Evolutionary conservation across 768 basidiomycete species (phyloP).

Genomic region (Termitomyces sp.): DNA sequence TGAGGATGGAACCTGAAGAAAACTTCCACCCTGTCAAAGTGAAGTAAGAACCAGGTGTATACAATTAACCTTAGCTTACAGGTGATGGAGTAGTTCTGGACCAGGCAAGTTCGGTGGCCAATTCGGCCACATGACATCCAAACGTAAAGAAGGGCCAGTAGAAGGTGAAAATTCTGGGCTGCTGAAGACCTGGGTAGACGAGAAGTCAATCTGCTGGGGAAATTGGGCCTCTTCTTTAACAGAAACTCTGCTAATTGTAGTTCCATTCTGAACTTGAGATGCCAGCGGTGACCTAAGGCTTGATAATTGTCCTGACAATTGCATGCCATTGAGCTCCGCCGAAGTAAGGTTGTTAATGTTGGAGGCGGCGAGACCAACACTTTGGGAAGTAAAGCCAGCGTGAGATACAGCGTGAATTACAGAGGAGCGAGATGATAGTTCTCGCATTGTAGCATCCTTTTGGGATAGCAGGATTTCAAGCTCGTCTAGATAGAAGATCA

Average conservation of each 20-base stretch:
- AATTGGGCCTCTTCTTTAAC: slow-evolving; percentile 19
- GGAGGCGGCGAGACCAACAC: background rate
- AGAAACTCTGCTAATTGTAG: background rate
- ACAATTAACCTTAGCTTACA: slow-evolving; percentile 36
- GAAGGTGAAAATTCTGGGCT: slow-evolving; percentile 11
- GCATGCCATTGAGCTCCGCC: slow-evolving; percentile 7
- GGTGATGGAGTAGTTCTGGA: slow-evolving; percentile 56
- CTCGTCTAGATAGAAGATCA: slow-evolving; percentile 39
- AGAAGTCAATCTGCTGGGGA: slow-evolving; percentile 17
- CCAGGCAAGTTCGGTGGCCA: slow-evolving; percentile 63
- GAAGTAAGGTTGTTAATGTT: background rate
- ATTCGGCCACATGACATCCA: slow-evolving; percentile 42
- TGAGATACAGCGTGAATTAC: slow-evolving; percentile 1
- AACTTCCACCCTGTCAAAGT: slow-evolving; percentile 46
- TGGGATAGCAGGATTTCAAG: slow-evolving; percentile 61
- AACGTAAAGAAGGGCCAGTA: slow-evolving; percentile 17
- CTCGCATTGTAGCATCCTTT: slow-evolving; percentile 32
- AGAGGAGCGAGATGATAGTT: slow-evolving; percentile 7
- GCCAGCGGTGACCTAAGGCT: slow-evolving; percentile 5
- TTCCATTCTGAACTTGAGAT: slow-evolving; percentile 10
- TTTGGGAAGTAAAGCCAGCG: background rate
- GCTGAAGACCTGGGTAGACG: slow-evolving; percentile 8
- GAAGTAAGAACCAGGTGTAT: background rate
- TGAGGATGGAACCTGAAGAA: slow-evolving; percentile 80
- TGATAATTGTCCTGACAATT: background rate